Evolutionary conservation across 2,329 filamentous ascomycete species (phyloP), one percentile per base, ranked within the genome.

Genomic region (Beauveria asiatica): DNA sequence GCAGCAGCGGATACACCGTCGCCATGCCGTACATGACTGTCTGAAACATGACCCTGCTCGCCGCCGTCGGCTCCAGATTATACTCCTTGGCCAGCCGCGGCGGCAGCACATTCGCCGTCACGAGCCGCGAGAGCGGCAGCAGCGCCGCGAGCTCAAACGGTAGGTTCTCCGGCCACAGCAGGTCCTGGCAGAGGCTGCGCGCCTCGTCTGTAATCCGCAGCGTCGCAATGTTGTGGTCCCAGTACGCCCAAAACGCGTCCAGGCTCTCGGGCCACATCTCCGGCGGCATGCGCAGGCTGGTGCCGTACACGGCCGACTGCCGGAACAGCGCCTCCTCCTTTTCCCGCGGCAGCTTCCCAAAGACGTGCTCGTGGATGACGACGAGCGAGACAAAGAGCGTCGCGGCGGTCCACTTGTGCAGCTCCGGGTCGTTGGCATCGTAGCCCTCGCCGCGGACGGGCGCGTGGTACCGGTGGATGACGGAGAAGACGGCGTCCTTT

Each of bases 371-470:
- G 61, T 75, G 74, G 16, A 75, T 62, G 41, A 71, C 68, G 44
- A 72, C 65, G 6, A 68, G 66, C 1, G 71, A 67, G 7, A 71
- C 73, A 57, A 75, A 76, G 6, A 75, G 65, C 2, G 74, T 75
- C 1, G 73, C 70, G 0, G 74, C 73, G 13, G 75, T 73, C 74
- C 73, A 76, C 50, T 72, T 68, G 62, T 75, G 74, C 10, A 75
- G 68, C 33, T 66, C 63, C 5, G 71, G 68, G 59, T 75, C 72
- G 54, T 75, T 67, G 52, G 74, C 73, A 37, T 67, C 65, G 62
- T 75, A 75, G 10, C 62, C 64, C 23, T 65, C 63, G 2, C 72
- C 73, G n/a, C 67, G 67, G 30, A 75, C 70, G 3, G 64, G 45
- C 6, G 66, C 62, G 61, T 76, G 72, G 10, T 70, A 71, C 13